Conservation (phyloP, 1,284 basidiomycete genomes). For the Ceratobasidium sp. region DNA sequence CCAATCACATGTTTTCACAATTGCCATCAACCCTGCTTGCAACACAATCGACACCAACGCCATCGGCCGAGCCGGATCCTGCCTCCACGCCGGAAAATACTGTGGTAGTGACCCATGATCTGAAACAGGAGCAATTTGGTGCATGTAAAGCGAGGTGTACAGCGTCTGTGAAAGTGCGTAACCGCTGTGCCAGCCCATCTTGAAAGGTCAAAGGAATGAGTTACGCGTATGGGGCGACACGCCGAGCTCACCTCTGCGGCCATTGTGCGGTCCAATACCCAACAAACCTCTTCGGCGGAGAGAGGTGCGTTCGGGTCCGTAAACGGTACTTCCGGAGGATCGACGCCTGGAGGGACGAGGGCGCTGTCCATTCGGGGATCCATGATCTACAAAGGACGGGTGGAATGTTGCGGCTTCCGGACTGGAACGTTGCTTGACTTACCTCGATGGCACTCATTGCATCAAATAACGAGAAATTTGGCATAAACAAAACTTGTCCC, state of each 20-base stretch:
- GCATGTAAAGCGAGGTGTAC: constrained; percentile 79
- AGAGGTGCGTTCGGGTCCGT: constrained; percentile 65
- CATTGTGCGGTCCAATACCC: constrained; percentile 81
- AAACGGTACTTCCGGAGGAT: constrained; percentile 57
- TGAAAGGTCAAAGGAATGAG: constrained; percentile 25
- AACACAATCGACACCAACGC: constrained; percentile 73
- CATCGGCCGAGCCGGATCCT: constrained; percentile 53
- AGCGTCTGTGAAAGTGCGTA: constrained; percentile 85
- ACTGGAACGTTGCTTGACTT: constrained; percentile 13
- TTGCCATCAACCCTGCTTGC: constrained; percentile 69
- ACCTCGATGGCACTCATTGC: constrained; percentile 90
- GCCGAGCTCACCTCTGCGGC: constrained; percentile 80
- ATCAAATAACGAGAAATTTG: constrained; percentile 75
- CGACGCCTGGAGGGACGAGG: constrained; percentile 57
- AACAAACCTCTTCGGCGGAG: constrained; percentile 77
- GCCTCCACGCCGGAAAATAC: constrained; percentile 28
- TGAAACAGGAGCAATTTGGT: constrained; percentile 57
- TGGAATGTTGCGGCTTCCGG: neutral
- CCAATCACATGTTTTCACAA: constrained; percentile 83
- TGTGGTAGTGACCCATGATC: constrained; percentile 17
- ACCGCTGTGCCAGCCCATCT: constrained; percentile 89
- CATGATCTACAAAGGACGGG: constrained; percentile 65
- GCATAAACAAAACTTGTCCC: constrained; percentile 69
- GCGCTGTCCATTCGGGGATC: constrained; percentile 83
- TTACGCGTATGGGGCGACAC: too few species aligned